These are phyloP conservation scores for Geosmithia morbida DNA, from an alignment of 2,329 filamentous ascomycete genomes.

Conservation along the genomic window DNA sequence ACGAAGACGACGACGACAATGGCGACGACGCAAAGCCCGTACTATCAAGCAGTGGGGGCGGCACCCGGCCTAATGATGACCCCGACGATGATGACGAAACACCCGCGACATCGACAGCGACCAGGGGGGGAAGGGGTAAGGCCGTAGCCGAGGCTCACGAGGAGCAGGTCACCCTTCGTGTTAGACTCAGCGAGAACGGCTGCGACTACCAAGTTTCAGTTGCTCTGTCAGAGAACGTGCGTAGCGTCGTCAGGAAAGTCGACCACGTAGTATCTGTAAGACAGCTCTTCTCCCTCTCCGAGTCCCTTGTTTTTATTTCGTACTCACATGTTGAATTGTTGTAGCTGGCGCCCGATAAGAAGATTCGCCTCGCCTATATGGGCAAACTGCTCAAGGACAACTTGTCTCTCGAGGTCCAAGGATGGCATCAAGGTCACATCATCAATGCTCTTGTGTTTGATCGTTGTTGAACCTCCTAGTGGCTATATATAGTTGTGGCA, in stretches of 20 bases:
- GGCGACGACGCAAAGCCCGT: conserved; percentile 16
- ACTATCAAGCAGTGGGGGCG: conserved; percentile 3
- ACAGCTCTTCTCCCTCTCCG: conserved; percentile 4
- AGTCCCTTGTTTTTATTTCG: neutral
- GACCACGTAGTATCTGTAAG: conserved; percentile 49
- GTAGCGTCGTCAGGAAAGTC: conserved; percentile 46
- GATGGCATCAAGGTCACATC: conserved; percentile 62
- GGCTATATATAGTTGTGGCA: neutral
- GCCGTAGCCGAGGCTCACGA: conserved; percentile 36
- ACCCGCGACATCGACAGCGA: conserved; percentile 12
- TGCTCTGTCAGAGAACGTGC: conserved; percentile 47
- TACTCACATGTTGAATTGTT: neutral
- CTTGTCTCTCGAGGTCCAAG: conserved; percentile 49
- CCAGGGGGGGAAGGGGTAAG: conserved; percentile 46
- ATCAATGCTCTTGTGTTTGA: conserved; percentile 62
- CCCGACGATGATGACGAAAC: conserved; percentile 15
- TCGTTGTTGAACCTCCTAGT: conserved; percentile 10
- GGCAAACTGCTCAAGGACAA: conserved; percentile 66
- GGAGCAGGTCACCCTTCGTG: conserved; percentile 36
- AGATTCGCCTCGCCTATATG: conserved; percentile 62
- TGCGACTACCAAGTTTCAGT: conserved; percentile 48
- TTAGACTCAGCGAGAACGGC: conserved; percentile 51
- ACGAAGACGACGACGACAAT: conserved; percentile 13
- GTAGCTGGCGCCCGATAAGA: conserved; percentile 43
- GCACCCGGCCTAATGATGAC: conserved; percentile 14